Base-by-base conservation (phyloP, 1,284 basidiomycete species). In the Ceratobasidium sp. region DNA sequence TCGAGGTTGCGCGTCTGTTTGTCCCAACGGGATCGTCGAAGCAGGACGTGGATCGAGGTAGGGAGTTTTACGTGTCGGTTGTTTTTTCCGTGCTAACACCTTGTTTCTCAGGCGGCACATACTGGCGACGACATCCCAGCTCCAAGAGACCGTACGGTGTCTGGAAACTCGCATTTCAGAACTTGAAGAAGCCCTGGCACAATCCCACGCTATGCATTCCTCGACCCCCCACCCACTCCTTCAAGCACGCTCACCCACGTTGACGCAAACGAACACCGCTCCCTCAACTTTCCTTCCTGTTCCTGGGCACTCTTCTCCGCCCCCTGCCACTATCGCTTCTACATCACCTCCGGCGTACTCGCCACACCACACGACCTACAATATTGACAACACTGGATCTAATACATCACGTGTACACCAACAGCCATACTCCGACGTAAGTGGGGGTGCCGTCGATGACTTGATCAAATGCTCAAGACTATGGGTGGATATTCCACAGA, bases 311-410 rank as follows among this genome's bases (percentile, higher is more conserved):
- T 34, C 60, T 52, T 64, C 60, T 10, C 47, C 60, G 60, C 60
- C 60, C 60, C 15, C 60, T 52, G 47, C 34, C 60, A 64, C 60
- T 64, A 64, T 64, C 60, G 15, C 60, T 64, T 64, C 60, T 17
- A 64, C 60, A 64, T 64, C 60, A 64, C 60, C 60, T 38, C 22
- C 60, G 60, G 60, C 60, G 10, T 47, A 50, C 49, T 64, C 60
- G 60, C 60, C 60, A 12, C 45, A 47, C 10, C 13, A 10, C 22
- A 12, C 45, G 10, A n/a, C 49, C n/a, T 52, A 64, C 20, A 20
- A 12, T 42, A 29, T 52, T 29, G 20, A 34, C 15, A 64, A 42
- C 29, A 42, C 29, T 10, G 17, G 43, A 17, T 47, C 60, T 25
- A 34, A 64, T 47, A 38, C 47, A 40, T 52, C 47, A 1, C 60